Evolutionary conservation across 2,329 filamentous ascomycete species (phyloP), one percentile per base, ranked within the genome.

Genomic region (Nigrograna mackinnonii): DNA sequence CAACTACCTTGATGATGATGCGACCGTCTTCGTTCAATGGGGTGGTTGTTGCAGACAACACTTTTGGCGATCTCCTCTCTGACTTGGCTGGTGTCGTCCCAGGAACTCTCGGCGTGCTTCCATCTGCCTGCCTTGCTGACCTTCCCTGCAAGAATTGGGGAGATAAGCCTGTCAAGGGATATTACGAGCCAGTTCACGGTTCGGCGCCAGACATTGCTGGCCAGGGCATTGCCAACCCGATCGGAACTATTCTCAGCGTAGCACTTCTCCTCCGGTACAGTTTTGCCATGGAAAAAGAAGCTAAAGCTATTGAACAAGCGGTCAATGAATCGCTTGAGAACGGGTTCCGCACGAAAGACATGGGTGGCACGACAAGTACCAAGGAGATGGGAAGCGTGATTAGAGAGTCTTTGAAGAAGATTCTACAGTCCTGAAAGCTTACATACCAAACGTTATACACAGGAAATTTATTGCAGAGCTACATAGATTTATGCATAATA

Each of bases 131-230:
- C 33, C 16, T 47, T 5, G n/a, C n/a, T n/a, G n/a, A n/a, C n/a
- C n/a, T n/a, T n/a, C n/a, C n/a, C n/a, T n/a, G n/a, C n/a, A n/a
- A n/a, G n/a, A 43, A 47, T 17, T 42, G 39, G 2, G 41, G 38
- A n/a, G 39, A 40, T 1, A 46, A 36, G 19, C n/a, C n/a, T n/a
- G 37, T 37, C 7, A 36, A 33, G 3, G 41, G 44, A 13, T 12
- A 45, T 18, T 50, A 43, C 31, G 48, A 51, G 40, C 48, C 48
- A 3, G 40, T 51, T 2, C 46, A 51, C 36, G 48, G 48, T 2
- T 44, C 39, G 7, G 48, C 48, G 4, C 48, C 48, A 2, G 42
- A 51, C 40, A 51, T 51, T n/a, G 30, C 30, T 17, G 48, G 48
- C 2, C 43, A 51, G 22, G 48, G 48, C 9, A 41, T 51, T n/a